Evolutionary conservation across 768 basidiomycete species (phyloP).

Genomic region (Sistotremastrum niveocremeum): DNA sequence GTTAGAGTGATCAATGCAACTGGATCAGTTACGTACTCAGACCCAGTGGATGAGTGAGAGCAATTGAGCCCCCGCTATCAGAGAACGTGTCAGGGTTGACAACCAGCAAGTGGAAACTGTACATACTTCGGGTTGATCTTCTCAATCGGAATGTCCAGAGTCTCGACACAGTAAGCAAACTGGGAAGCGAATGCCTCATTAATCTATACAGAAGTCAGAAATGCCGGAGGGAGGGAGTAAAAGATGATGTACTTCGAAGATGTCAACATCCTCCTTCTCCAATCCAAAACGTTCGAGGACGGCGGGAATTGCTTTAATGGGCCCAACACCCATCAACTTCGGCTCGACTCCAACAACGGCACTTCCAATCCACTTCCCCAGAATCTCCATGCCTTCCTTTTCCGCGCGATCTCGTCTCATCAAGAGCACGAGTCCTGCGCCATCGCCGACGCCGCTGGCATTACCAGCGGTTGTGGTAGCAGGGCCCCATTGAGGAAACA

Average conservation of each 20-base stretch:
- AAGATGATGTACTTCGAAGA: constrained; percentile 48
- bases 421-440: constrained; percentile 74
- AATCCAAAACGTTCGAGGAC: constrained; percentile 48
- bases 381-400: constrained; percentile 59
- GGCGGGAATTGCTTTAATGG: constrained; percentile 59
- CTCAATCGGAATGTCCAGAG: constrained; percentile 58
- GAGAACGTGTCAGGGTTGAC: constrained; percentile 20
- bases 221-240: neutral
- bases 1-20: constrained; percentile 6
- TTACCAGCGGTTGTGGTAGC: constrained; percentile 70
- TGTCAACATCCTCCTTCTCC: constrained; percentile 56
- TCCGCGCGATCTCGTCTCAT: constrained; percentile 70
- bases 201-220: constrained; percentile 31
- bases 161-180: constrained; percentile 83
- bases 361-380: constrained; percentile 74
- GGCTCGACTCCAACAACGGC: constrained; percentile 73
- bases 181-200: constrained; percentile 91
- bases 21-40: constrained; percentile 46
- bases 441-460: constrained; percentile 84
- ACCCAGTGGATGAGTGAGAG: constrained; percentile 68
- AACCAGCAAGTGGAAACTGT: constrained; percentile 18
- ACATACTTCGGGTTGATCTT: constrained; percentile 79
- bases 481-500: constrained; percentile 70
- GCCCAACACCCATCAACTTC: constrained; percentile 65
- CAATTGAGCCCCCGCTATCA: constrained; percentile 71